These are phyloP conservation scores for Firmiana major DNA, from an alignment of 345 rosid species.

Conservation along the genomic window DNA sequence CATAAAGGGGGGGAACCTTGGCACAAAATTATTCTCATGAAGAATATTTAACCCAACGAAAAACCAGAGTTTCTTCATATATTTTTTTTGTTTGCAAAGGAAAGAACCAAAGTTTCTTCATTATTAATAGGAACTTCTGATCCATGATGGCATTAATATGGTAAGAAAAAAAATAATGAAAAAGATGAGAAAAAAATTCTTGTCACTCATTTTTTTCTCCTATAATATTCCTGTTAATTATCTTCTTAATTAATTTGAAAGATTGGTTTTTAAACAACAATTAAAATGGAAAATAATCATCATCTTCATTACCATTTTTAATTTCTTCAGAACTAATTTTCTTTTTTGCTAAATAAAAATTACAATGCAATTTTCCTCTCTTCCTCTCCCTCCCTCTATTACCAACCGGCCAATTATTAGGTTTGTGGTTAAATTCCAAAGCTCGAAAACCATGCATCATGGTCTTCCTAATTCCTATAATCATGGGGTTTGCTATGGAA, in stretches of 20 bases:
- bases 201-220: background rate
- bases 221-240: background rate
- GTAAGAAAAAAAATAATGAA: background rate
- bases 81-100: too few relatives aligned
- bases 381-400: background rate
- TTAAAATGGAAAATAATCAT: background rate
- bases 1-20: background rate
- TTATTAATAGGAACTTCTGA: background rate
- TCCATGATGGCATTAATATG: background rate
- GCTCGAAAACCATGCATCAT: background rate
- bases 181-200: background rate
- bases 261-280: background rate
- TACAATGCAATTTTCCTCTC: background rate
- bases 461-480: background rate
- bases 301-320: background rate
- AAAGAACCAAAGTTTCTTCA: background rate
- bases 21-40: background rate
- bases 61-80: background rate
- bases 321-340: background rate
- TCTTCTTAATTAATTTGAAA: background rate
- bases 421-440: background rate
- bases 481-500: background rate
- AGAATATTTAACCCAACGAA: background rate
- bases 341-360: background rate
- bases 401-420: background rate